phyloP scores from a whole-genome alignment of 495 filamentous ascomycete genomes.

The Pseudotulostoma volvatum region DNA sequence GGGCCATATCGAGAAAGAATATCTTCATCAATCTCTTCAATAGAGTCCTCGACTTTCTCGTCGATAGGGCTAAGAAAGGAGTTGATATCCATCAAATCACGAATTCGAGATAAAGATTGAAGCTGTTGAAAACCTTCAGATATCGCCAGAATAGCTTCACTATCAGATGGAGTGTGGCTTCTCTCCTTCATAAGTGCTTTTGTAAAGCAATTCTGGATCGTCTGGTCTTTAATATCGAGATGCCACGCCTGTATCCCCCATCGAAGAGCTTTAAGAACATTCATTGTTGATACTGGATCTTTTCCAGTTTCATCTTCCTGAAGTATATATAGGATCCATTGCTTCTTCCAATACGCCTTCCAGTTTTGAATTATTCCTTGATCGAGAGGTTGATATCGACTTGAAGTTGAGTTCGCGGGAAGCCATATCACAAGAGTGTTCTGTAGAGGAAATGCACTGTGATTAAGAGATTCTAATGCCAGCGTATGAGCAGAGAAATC shows the following conservation, averaged over 20 bases:
- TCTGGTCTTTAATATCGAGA: slow-evolving; percentile 1
- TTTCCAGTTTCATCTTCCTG: slow-evolving; percentile 3
- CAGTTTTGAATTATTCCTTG: slow-evolving; percentile 16
- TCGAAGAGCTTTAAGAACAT: slow-evolving; percentile 8
- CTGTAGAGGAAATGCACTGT: slow-evolving; percentile 1
- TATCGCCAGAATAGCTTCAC: too few relatives aligned
- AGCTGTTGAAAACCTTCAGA: too few relatives aligned
- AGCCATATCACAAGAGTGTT: slow-evolving; percentile 14
- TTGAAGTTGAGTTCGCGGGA: slow-evolving; percentile 13
- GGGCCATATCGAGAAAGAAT: too few relatives aligned
- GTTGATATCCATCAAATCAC: too few relatives aligned
- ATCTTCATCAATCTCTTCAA: too few relatives aligned
- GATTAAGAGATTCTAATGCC: slow-evolving; percentile 3
- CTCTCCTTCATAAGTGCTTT: too few relatives aligned
- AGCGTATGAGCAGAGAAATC: slow-evolving; percentile 15
- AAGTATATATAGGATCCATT: slow-evolving; percentile 12
- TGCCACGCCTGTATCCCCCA: slow-evolving; percentile 8
- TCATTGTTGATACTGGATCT: slow-evolving; percentile 9
- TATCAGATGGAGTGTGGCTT: too few relatives aligned
- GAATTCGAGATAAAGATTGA: too few relatives aligned
- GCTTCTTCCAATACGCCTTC: slow-evolving; percentile 12
- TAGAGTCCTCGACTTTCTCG: too few relatives aligned
- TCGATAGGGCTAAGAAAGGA: too few relatives aligned
- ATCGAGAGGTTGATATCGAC: slow-evolving; percentile 14
- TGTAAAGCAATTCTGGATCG: slow-evolving; percentile 10